Percentiles rank a stretch among this genome's conserved stretches.
These are phyloP conservation scores for Claviceps capensis DNA, from an alignment of 2,329 filamentous ascomycete species.

Conservation along the genomic window DNA sequence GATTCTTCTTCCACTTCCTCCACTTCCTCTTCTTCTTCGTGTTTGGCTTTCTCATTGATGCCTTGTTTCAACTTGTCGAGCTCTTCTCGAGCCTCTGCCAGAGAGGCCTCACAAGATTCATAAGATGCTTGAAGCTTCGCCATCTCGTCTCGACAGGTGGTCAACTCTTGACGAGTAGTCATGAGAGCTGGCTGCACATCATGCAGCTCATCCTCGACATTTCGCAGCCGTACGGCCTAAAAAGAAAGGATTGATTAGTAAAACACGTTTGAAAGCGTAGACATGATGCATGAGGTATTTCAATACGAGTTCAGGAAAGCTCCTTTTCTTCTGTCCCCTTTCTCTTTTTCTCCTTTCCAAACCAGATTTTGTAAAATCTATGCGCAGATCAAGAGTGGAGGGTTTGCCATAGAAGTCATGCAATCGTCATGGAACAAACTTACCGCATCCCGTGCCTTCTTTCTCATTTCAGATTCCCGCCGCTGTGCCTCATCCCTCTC, in stretches of 20 bases:
- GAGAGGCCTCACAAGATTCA: constrained; percentile 50
- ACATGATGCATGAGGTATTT: no score
- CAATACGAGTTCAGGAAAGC: no score
- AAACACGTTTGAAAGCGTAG: no score
- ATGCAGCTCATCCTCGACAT: constrained; percentile 73
- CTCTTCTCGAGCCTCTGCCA: constrained; percentile 40
- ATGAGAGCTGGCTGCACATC: constrained; percentile 49
- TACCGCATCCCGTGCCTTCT: constrained; percentile 78
- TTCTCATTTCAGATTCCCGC: constrained; percentile 75
- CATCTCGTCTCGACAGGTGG: constrained; percentile 43
- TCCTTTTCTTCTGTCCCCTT: not conserved
- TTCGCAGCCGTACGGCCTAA: constrained; percentile 49
- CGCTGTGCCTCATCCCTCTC: constrained; percentile 78
- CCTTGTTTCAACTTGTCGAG: constrained; percentile 33
- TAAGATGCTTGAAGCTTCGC: constrained; percentile 50
- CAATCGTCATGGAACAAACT: constrained; percentile 17
- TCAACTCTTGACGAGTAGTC: constrained; percentile 50
- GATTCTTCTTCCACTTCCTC: constrained; percentile 12
- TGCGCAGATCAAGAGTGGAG: no score
- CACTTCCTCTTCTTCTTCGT: not conserved
- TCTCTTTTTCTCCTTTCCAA: not conserved
- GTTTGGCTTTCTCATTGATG: not conserved
- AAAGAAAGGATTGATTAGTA: not conserved
- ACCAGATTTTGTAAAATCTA: no score
- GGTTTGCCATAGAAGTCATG: no score